Evolutionary conservation across 805 yeast species (phyloP), one percentile per base, ranked within the genome.

Genomic region (Jamesozyma hellenica): DNA sequence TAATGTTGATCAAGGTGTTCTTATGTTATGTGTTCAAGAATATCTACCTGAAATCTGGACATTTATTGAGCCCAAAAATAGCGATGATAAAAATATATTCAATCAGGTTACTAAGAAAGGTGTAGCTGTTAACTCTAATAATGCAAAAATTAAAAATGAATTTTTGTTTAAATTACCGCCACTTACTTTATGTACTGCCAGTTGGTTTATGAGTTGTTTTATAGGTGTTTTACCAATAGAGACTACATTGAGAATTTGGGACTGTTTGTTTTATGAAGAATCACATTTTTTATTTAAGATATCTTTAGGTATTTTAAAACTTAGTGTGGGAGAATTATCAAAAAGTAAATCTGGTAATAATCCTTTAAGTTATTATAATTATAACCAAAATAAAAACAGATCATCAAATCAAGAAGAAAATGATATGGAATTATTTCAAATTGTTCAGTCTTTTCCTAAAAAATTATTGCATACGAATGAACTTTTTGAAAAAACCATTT

Each of bases 171-270:
- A 82, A 48, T 63, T 88, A 33, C 97, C 98, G 1, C 95, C 96
- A 2, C 73, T 92, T 4, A 83, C 96, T 1, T 68, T 92, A 34
- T 92, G 94, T 49, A 92, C 97, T 1, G 90, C 96, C 0, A 79
- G 95, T 40, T 92, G 98, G 98, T 92, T 92, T 56, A 90, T 92
- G 97, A 83, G 96, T 51, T 74, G 85, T n/a, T 92, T 83, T 61
- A 86, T 92, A 28, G 95, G 95, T 0, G 77, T 81, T 1, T 61
- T 92, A 19, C 98, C 98, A 0, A 76, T 86, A 17, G 97, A 92
- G 54, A 75, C 94, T 0, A 81, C 86, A 8, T 65, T 92, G 33
- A 66, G 97, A 41, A 79, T 92, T 0, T 90, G 98, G 97, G 98
- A 92, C 61, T 84, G 94, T 45, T 63, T 90, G 36, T 88, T 94